A percentile compares a stretch with the other conserved stretches of the same genome.
These are phyloP conservation scores for Rhodosporidiobolus sp. DNA, from an alignment of 768 basidiomycete species.

Conservation along the genomic window DNA sequence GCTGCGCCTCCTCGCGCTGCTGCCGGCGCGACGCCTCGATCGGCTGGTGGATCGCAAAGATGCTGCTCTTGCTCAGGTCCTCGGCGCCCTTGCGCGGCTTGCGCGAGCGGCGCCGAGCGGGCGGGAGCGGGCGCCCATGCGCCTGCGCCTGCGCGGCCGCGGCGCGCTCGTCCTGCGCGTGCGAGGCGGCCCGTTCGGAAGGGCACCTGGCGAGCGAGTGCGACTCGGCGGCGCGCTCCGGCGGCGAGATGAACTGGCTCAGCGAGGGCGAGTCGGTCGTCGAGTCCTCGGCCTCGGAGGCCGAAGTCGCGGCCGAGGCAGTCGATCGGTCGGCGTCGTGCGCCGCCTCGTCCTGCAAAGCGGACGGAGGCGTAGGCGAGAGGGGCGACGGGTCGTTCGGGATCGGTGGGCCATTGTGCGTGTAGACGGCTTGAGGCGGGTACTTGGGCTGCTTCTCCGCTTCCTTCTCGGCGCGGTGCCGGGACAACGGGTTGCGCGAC, in stretches of 20 bases:
- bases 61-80: constrained; percentile 12
- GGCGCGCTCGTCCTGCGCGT: background rate
- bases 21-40: constrained; percentile 3
- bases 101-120: background rate
- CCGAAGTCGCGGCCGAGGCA: background rate
- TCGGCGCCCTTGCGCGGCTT: background rate
- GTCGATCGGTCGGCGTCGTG: background rate
- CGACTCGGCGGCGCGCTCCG: background rate
- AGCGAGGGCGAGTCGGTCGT: background rate
- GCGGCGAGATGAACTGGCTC: background rate
- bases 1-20: background rate
- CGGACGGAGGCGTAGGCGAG: background rate
- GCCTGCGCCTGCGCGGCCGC: background rate
- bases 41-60: constrained; percentile 36
- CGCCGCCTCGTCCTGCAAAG: background rate
- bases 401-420: background rate
- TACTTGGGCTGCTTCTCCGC: background rate
- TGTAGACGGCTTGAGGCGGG: background rate
- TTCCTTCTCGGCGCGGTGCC: background rate
- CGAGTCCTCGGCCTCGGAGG: background rate
- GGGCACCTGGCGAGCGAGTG: constrained; percentile 2
- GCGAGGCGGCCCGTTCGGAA: background rate
- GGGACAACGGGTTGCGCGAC: background rate
- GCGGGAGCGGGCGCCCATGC: background rate
- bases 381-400: background rate